A percentile compares a stretch with the other conserved stretches of the same genome.
These are phyloP conservation scores for Geotrichum europaeum DNA, from an alignment of 1,139 yeast genomes.

Conservation along the genomic window DNA sequence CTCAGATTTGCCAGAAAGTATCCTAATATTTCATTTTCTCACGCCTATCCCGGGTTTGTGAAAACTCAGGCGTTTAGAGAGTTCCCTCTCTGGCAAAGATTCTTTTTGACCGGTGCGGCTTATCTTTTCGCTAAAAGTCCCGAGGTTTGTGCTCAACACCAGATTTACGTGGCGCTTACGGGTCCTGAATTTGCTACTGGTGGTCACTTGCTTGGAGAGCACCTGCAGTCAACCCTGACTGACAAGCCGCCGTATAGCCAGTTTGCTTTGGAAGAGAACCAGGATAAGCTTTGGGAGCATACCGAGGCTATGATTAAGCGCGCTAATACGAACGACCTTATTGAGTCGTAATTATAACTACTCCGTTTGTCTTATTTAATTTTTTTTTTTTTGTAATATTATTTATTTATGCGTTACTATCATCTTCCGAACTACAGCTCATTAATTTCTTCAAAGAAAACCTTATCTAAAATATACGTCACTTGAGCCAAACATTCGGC, in stretches of 20 bases:
- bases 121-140: conserved; percentile 17
- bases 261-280: conserved; percentile 19
- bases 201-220: conserved; percentile 21
- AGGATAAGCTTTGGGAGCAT: conserved; percentile 29
- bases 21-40: conserved; percentile 28
- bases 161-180: conserved; percentile 23
- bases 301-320: conserved; percentile 24
- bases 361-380: not conserved
- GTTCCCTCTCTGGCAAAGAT: conserved; percentile 23
- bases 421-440: not conserved
- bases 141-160: conserved; percentile 25
- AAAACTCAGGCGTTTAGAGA: conserved; percentile 23
- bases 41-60: conserved; percentile 31
- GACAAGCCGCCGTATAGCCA: conserved; percentile 18
- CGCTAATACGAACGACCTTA: conserved; percentile 11
- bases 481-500: not conserved
- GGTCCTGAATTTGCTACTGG: conserved; percentile 25
- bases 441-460: not conserved
- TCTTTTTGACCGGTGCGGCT: conserved; percentile 2
- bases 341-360: not conserved
- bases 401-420: not conserved
- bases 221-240: conserved; percentile 18
- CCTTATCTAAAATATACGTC: not conserved
- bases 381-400: not conserved
- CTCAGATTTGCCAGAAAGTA: conserved; percentile 25